Evolutionary conservation across 495 filamentous ascomycete species (phyloP).

Genomic region (Lasiosphaeria ovina): DNA sequence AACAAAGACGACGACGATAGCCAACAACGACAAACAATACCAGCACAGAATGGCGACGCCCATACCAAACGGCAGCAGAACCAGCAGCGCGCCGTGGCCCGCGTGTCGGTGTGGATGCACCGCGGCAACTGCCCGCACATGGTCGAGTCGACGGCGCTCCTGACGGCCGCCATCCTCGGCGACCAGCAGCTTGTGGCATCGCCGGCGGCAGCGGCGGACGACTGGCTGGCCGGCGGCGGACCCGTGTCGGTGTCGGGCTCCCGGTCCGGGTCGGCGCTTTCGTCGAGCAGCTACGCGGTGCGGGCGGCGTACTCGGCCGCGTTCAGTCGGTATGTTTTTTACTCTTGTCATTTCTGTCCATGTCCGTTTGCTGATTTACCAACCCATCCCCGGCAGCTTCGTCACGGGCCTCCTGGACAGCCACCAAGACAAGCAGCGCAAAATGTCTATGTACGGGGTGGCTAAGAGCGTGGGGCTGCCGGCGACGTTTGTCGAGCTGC

Average conservation of each 20-base stretch:
- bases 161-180: conserved; percentile 70
- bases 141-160: conserved; percentile 75
- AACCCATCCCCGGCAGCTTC: conserved; percentile 54
- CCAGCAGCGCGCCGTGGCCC: conserved; percentile 38
- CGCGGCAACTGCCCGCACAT: conserved; percentile 77
- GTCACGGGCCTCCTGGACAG: conserved; percentile 85
- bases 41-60: not conserved
- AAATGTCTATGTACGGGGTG: conserved; percentile 78
- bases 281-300: conserved; percentile 35
- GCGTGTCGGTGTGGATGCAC: conserved; percentile 56
- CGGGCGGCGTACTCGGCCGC: conserved; percentile 48
- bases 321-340: conserved; percentile 43
- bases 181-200: conserved; percentile 39
- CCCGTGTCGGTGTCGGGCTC: too few relatives aligned
- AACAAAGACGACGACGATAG: not conserved
- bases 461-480: conserved; percentile 75
- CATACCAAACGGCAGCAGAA: conserved; percentile 7
- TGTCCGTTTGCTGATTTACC: not conserved
- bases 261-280: conserved; percentile 7
- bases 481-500: conserved; percentile 80
- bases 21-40: not conserved
- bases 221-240: not conserved
- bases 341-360: conserved; percentile 2
- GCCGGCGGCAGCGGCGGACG: conserved; percentile 14
- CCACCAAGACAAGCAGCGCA: conserved; percentile 64